Evolutionary conservation across 2,329 filamentous ascomycete genomes (phyloP).

Genomic region (Helotiales sp.): DNA sequence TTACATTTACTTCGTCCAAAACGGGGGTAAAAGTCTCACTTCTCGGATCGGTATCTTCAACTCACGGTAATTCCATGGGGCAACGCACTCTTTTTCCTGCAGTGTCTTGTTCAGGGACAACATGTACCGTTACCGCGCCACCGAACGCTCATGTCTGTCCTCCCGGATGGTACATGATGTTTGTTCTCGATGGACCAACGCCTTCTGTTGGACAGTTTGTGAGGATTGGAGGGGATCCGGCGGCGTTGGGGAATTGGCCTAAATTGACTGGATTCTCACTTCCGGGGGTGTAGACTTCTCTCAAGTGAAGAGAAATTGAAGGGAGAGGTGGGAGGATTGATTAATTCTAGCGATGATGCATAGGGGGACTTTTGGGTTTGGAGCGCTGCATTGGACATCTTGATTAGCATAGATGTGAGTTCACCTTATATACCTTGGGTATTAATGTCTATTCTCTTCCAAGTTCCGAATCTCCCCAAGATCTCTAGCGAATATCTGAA

Average conservation of each 20-base stretch:
- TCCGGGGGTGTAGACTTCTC: constrained; percentile 18
- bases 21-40: constrained; percentile 16
- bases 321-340: too few relatives aligned
- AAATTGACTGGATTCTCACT: constrained; percentile 14
- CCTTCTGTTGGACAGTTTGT: constrained; percentile 62
- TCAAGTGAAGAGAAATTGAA: too few relatives aligned
- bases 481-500: too few relatives aligned
- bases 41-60: constrained; percentile 45
- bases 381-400: too few relatives aligned
- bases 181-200: constrained; percentile 60
- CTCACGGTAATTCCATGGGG: constrained; percentile 66
- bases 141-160: constrained; percentile 55
- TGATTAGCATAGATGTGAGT: too few relatives aligned
- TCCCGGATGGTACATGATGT: constrained; percentile 65
- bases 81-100: constrained; percentile 62
- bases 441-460: too few relatives aligned
- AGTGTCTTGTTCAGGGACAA: constrained; percentile 36
- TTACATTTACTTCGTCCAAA: constrained; percentile 12
- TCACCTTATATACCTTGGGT: too few relatives aligned
- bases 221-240: constrained; percentile 67
- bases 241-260: constrained; percentile 61
- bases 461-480: too few relatives aligned
- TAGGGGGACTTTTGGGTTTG: too few relatives aligned
- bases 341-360: too few relatives aligned
- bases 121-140: constrained; percentile 57